Conservation (phyloP, 768 basidiomycete species). For the Mycena filopes region DNA sequence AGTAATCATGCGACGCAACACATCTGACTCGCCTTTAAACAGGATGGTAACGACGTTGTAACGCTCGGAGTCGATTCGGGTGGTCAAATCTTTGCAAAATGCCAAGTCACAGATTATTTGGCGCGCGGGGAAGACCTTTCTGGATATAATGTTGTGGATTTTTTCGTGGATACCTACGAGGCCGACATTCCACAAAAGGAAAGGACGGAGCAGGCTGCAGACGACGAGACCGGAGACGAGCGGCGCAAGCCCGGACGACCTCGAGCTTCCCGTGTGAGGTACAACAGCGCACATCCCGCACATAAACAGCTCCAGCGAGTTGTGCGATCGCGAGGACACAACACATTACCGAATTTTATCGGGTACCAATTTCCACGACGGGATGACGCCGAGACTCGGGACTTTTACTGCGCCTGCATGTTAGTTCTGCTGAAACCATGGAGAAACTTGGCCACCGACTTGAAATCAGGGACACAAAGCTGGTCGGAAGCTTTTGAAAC, state of each 20-base stretch:
- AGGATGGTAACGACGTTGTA: slow-evolving; percentile 20
- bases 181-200: slow-evolving; percentile 8
- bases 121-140: slow-evolving; percentile 36
- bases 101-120: slow-evolving; percentile 42
- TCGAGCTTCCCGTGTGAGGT: slow-evolving; percentile 23
- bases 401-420: slow-evolving; percentile 50
- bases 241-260: slow-evolving; percentile 20
- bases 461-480: neutral
- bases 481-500: slow-evolving; percentile 5
- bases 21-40: neutral
- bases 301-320: slow-evolving; percentile 22
- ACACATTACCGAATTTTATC: slow-evolving; percentile 49
- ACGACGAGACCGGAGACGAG: slow-evolving; percentile 17
- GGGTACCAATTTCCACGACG: slow-evolving; percentile 46
- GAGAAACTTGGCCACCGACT: slow-evolving; percentile 39
- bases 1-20: too few species aligned
- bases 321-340: slow-evolving; percentile 38
- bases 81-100: slow-evolving; percentile 25
- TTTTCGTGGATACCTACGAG: slow-evolving; percentile 48
- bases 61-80: slow-evolving; percentile 15
- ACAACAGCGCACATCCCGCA: slow-evolving; percentile 18
- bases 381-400: slow-evolving; percentile 38
- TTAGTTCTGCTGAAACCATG: slow-evolving; percentile 52
- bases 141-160: slow-evolving; percentile 36
- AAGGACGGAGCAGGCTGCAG: neutral